Percentiles rank a stretch among this genome's conserved stretches.
These are phyloP conservation scores for Teratosphaeria viscida DNA, from an alignment of 2,329 filamentous ascomycete species.

Conservation along the genomic window DNA sequence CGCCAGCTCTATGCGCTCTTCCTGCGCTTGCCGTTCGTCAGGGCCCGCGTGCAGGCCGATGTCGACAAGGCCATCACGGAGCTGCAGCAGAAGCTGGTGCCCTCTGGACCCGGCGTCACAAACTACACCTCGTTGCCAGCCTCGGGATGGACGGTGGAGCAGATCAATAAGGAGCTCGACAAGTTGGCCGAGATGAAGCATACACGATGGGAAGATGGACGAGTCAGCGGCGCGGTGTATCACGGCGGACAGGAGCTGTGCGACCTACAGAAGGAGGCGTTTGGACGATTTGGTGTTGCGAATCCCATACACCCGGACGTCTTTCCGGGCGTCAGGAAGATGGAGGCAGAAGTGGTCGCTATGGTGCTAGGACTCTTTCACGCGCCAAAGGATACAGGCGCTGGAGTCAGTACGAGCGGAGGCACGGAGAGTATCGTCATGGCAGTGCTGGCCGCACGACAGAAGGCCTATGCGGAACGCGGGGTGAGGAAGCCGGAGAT, in stretches of 20 bases:
- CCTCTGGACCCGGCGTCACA: constrained; percentile 57
- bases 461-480: constrained; percentile 78
- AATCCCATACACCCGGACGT: constrained; percentile 98
- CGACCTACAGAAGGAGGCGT: constrained; percentile 81
- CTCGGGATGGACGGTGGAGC: constrained; percentile 71
- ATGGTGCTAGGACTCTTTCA: constrained; percentile 80
- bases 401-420: constrained; percentile 81
- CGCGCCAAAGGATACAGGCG: constrained; percentile 56
- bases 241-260: constrained; percentile 78
- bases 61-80: constrained; percentile 70
- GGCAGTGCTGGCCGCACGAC: constrained; percentile 81
- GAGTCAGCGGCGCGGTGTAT: constrained; percentile 90
- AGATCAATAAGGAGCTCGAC: constrained; percentile 68
- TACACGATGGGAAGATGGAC: constrained; percentile 92
- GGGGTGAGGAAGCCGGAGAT: constrained; percentile 91
- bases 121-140: constrained; percentile 69
- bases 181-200: constrained; percentile 79
- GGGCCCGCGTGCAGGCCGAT: constrained; percentile 74
- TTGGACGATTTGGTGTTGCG: constrained; percentile 84
- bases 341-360: constrained; percentile 95
- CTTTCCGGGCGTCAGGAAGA: constrained; percentile 94
- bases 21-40: constrained; percentile 75
- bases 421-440: constrained; percentile 96
- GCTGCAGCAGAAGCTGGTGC: constrained; percentile 73
- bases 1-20: constrained; percentile 75